Percentiles rank a stretch among this genome's conserved stretches.
Evolutionary conservation across 2,329 filamentous ascomycete genomes (phyloP).

Genomic region (Epichloe hybrida): DNA sequence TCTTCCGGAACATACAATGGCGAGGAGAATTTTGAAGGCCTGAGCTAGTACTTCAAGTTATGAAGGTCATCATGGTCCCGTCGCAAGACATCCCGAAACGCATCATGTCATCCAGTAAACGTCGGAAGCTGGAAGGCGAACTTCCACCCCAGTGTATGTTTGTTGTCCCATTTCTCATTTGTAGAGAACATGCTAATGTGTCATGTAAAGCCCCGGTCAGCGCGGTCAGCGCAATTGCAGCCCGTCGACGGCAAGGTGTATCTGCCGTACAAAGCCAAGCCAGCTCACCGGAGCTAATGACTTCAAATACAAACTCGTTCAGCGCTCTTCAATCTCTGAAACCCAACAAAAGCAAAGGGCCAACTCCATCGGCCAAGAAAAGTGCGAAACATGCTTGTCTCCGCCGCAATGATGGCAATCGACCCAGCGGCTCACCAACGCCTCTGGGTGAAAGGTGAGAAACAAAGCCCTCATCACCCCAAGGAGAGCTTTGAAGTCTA

Average conservation of each 20-base stretch:
- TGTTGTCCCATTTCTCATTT: neutral
- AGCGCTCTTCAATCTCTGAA: constrained; percentile 14
- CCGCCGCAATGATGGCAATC: constrained; percentile 1
- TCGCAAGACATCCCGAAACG: neutral
- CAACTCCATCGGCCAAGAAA: constrained; percentile 11
- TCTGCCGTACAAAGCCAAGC: constrained; percentile 5
- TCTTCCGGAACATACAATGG: no score
- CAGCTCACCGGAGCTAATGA: constrained; percentile 9
- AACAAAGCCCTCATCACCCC: neutral
- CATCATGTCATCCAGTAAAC: constrained; percentile 18
- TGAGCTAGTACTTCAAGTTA: neutral
- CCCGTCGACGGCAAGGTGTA: constrained; percentile 17
- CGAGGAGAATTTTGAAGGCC: neutral
- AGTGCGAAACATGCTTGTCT: neutral
- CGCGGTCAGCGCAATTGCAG: constrained; percentile 25
- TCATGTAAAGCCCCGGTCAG: constrained; percentile 12
- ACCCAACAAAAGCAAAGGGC: constrained; percentile 4
- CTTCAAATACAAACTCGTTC: constrained; percentile 16
- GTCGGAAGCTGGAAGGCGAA: constrained; percentile 20
- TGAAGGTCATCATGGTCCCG: neutral
- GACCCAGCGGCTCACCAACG: neutral
- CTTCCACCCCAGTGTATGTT: constrained; percentile 18
- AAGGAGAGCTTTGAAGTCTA: neutral
- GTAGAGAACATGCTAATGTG: neutral
- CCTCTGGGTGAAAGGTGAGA: neutral